These are phyloP conservation scores for Flaveria sonorensis DNA, from an alignment of 129 eudicot species.

Conservation along the genomic window DNA sequence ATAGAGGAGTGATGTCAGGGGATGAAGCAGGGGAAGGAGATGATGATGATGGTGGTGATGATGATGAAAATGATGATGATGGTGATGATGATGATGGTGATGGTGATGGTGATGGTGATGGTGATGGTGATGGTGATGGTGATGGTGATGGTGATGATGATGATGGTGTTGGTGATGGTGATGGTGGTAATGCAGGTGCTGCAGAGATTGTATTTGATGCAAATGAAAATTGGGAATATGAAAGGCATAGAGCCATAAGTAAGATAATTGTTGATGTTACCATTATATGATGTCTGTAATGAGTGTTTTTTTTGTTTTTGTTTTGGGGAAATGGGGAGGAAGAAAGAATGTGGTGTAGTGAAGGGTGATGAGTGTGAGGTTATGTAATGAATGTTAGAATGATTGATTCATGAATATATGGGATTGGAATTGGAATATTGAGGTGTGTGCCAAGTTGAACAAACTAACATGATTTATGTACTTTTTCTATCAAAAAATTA, in stretches of 20 bases:
- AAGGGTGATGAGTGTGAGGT: constrained; percentile 10
- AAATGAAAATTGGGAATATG: constrained; percentile 27
- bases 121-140: constrained; percentile 42
- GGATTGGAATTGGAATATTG: constrained; percentile 35
- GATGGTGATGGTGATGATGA: constrained; percentile 45
- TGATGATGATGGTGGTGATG: constrained; percentile 42
- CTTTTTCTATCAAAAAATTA: not conserved
- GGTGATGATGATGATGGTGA: constrained; percentile 44
- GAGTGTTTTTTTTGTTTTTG: constrained; percentile 22
- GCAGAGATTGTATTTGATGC: constrained; percentile 54
- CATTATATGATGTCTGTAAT: constrained; percentile 47
- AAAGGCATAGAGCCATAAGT: constrained; percentile 26
- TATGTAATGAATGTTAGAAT: constrained; percentile 37
- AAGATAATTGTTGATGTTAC: constrained; percentile 33
- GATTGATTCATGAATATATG: constrained; percentile 32
- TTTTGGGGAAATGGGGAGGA: constrained; percentile 5
- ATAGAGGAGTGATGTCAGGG: constrained; percentile 75
- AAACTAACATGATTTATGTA: constrained; percentile 36
- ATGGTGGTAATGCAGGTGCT: constrained; percentile 66
- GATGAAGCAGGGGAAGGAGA: constrained; percentile 52
- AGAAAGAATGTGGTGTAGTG: constrained; percentile 25
- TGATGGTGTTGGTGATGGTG: constrained; percentile 35
- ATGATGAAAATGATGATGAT: not conserved
- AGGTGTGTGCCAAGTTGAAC: constrained; percentile 18
- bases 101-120: constrained; percentile 49